Base-by-base conservation (phyloP, 2,329 filamentous ascomycete species). In the Cadophora gregata region DNA sequence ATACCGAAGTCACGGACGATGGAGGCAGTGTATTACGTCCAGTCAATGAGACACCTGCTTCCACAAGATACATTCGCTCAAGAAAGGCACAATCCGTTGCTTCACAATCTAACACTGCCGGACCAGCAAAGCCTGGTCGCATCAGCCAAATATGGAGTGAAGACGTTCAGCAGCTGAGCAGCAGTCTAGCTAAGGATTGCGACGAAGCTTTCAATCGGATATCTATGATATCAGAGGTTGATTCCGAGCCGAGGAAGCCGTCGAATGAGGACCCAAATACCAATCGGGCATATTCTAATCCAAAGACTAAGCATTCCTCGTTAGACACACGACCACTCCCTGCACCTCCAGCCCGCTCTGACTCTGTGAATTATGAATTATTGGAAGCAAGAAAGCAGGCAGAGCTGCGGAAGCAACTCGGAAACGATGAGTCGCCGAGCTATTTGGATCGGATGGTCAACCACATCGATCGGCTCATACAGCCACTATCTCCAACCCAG, bases 141-240 rank as follows among this genome's bases (percentile, higher is more conserved):
- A 48, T 65, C 8, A 75, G 71, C 53, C 64, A 71, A 29, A 50
- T 74, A 58, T 90, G 88, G 79, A 89, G 87, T 72, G 93, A 93
- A 66, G 94, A 97, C 76, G 86, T 96, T 63, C 86, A 93, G 7
- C 90, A 95, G 73, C 90, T 96, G 65, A 97, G 93, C 72, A 88
- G 87, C 73, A 93, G 93, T 73, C 89, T 97, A 68, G 93, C 93
- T 59, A 93, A 93, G 78, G 92, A 96, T 66, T 96, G 94, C 75
- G 94, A 98, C 75, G 92, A 96, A 74, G 94, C 94, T 1, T 97
- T 98, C 81, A 94, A 93, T 75, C 88, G 90, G 50, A 72, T 84
- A 81, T 63, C 90, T 84, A 0, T 78, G 85, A 25, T 62, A 31
- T 51, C 65, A 29, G 48, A 53, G 14, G 27, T 47, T 53, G 55